Conservation (phyloP, 2,329 filamentous ascomycete genomes). For the Cordyceps cateniannulata region DNA sequence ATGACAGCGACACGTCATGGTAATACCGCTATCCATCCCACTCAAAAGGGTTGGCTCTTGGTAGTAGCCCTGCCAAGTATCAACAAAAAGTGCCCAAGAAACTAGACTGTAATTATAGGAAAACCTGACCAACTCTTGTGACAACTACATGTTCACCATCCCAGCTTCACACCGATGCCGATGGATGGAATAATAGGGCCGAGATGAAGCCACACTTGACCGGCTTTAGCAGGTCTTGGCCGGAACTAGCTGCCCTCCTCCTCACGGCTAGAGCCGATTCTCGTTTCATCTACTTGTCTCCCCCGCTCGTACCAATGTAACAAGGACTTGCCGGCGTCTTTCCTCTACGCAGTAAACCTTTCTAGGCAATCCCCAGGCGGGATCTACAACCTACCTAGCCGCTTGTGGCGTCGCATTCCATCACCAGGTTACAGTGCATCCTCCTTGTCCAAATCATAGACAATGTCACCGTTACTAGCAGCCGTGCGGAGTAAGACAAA, state of each 20-base stretch:
- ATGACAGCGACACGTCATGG: too few species aligned
- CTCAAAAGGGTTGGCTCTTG: too few species aligned
- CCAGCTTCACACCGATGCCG: too few species aligned
- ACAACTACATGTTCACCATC: too few species aligned
- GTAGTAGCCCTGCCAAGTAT: too few species aligned
- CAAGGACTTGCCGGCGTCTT: not conserved
- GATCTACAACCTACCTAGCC: constrained; percentile 1
- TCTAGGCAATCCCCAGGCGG: not conserved
- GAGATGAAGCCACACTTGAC: constrained; percentile 6
- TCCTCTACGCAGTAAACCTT: not conserved
- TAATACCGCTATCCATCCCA: too few species aligned
- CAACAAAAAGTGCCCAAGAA: too few species aligned
- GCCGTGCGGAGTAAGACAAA: not conserved
- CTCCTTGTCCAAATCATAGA: not conserved
- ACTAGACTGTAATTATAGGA: too few species aligned
- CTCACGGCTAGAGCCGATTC: not conserved
- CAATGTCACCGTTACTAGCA: not conserved
- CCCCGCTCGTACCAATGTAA: not conserved
- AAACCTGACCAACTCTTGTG: too few species aligned
- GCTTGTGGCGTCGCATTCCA: not conserved
- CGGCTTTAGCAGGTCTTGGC: not conserved
- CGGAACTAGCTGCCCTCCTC: not conserved
- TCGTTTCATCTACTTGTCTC: not conserved
- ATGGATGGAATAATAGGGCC: too few species aligned
- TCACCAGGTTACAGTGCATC: too few species aligned